These are phyloP conservation scores for Boletellus ananas DNA, from an alignment of 768 basidiomycete species.

Conservation along the genomic window DNA sequence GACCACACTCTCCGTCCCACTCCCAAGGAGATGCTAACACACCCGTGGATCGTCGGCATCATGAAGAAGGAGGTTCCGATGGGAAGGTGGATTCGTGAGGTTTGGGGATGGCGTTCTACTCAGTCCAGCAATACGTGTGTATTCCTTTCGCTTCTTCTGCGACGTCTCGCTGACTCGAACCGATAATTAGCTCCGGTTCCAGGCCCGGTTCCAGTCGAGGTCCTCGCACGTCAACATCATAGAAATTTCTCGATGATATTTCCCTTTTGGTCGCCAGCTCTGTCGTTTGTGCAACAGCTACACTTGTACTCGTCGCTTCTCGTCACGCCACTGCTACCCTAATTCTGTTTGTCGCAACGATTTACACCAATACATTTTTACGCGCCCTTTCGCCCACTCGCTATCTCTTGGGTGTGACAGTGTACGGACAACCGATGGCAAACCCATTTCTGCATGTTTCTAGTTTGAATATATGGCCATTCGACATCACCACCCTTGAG, in stretches of 20 bases:
- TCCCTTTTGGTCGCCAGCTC: slow-evolving; percentile 1
- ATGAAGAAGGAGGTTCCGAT: slow-evolving; percentile 86
- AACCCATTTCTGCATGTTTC: slow-evolving; percentile 3
- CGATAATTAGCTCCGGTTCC: slow-evolving; percentile 18
- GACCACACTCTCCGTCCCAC: slow-evolving; percentile 68
- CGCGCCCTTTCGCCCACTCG: slow-evolving; percentile 4
- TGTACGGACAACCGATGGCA: slow-evolving; percentile 19
- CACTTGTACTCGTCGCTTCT: slow-evolving; percentile 18
- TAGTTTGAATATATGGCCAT: background rate
- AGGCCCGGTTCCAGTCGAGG: slow-evolving; percentile 31
- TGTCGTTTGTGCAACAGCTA: slow-evolving; percentile 18
- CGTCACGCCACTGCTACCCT: slow-evolving; percentile 9
- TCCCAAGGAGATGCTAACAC: slow-evolving; percentile 77
- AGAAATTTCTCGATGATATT: slow-evolving; percentile 12
- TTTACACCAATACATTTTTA: slow-evolving; percentile 20
- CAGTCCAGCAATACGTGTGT: slow-evolving; percentile 26
- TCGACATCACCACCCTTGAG: background rate
- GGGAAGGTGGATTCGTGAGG: slow-evolving; percentile 82
- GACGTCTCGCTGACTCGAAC: background rate
- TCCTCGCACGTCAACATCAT: slow-evolving; percentile 21
- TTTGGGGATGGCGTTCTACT: slow-evolving; percentile 72
- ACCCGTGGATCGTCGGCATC: slow-evolving; percentile 75
- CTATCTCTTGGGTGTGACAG: slow-evolving; percentile 14
- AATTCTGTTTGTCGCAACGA: slow-evolving; percentile 17
- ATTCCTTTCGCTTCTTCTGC: background rate